phyloP scores from a whole-genome alignment of 495 filamentous ascomycete genomes.

The Aspergillus cavernicola region DNA sequence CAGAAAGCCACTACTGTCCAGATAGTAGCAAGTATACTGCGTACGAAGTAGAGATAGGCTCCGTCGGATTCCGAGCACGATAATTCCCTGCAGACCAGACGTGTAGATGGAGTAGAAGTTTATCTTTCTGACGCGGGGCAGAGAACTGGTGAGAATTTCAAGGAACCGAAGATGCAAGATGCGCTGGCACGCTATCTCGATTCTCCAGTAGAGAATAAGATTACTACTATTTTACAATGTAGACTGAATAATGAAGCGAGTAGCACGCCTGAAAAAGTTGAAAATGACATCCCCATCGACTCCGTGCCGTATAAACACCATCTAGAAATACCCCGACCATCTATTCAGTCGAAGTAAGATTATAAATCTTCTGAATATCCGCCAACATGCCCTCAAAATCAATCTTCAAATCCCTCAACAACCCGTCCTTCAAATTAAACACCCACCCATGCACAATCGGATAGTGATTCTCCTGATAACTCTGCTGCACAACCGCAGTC shows the following conservation, averaged over 20 bases:
- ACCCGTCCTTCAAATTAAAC: constrained; percentile 59
- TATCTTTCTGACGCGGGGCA: not conserved
- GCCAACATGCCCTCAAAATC: constrained; percentile 30
- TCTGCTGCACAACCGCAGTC: constrained; percentile 57
- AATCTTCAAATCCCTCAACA: constrained; percentile 51
- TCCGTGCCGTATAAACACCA: too few relatives aligned
- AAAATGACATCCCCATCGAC: too few relatives aligned
- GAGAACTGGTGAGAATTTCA: too few relatives aligned
- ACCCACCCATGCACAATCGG: constrained; percentile 66
- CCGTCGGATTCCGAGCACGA: constrained; percentile 3
- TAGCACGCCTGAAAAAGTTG: too few relatives aligned
- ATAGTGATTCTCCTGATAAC: constrained; percentile 56
- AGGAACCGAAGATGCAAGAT: too few relatives aligned
- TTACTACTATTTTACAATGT: too few relatives aligned
- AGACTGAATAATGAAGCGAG: too few relatives aligned
- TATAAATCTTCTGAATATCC: constrained; percentile 35
- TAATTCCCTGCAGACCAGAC: not conserved
- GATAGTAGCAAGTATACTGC: too few relatives aligned
- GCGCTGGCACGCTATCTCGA: too few relatives aligned
- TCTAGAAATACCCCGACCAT: too few relatives aligned
- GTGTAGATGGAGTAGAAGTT: not conserved
- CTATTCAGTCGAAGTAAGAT: constrained; percentile 8
- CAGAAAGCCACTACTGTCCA: too few relatives aligned
- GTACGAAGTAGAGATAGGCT: not conserved
- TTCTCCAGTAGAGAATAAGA: too few relatives aligned